A percentile compares a stretch with the other conserved stretches of the same genome.
Evolutionary conservation across 495 filamentous ascomycete species (phyloP).

Genomic region (Trichoderma asperelloides): DNA sequence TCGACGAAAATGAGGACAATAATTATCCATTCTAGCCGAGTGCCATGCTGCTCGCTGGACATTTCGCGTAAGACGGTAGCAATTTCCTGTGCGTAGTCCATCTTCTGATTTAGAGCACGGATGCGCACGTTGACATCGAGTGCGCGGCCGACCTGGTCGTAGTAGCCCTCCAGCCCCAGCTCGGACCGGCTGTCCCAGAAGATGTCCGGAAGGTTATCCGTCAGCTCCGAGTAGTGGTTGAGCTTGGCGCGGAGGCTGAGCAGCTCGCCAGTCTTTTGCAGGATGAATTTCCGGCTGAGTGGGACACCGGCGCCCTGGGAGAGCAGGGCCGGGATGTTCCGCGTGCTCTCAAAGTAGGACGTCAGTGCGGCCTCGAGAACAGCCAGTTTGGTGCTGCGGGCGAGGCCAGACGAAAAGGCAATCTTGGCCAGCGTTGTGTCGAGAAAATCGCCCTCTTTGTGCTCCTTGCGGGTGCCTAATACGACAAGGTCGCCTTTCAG

Average conservation of each 20-base stretch:
- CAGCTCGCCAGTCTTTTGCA: constrained; percentile 91
- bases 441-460: constrained; percentile 30
- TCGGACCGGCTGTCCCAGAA: constrained; percentile 94
- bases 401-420: constrained; percentile 92
- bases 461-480: constrained; percentile 59
- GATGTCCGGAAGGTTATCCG: constrained; percentile 87
- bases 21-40: constrained; percentile 92
- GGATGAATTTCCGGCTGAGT: constrained; percentile 67
- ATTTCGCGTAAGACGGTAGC: constrained; percentile 80
- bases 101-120: constrained; percentile 86
- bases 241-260: constrained; percentile 82
- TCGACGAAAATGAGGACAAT: constrained; percentile 90
- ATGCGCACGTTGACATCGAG: constrained; percentile 91
- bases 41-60: constrained; percentile 80
- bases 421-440: constrained; percentile 87
- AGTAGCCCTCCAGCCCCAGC: constrained; percentile 81
- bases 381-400: constrained; percentile 90
- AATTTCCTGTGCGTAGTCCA: constrained; percentile 96
- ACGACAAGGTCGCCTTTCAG: constrained; percentile 87
- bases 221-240: constrained; percentile 95
- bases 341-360: constrained; percentile 76
- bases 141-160: constrained; percentile 82
- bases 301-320: constrained; percentile 46
- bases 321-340: constrained; percentile 65
- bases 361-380: constrained; percentile 78